Base-by-base conservation (phyloP, 108 stramenopile species). In the Parietichytrium sp. region DNA sequence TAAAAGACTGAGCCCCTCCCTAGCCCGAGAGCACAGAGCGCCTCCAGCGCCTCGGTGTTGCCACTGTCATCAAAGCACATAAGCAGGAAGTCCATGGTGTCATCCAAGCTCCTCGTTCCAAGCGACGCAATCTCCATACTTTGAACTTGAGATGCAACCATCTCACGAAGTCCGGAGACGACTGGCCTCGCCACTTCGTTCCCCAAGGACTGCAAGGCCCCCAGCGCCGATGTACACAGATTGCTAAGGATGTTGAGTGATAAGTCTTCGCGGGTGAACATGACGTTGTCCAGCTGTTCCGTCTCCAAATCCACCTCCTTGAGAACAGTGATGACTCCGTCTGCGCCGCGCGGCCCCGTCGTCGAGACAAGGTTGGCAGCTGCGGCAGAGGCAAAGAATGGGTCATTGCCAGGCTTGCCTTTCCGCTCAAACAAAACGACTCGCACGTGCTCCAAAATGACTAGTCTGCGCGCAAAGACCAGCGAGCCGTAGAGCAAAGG, bases 401-500 rank as follows among this genome's bases (percentile, higher is more conserved):
- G 38, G 25, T 72, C 61, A 12, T 31, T 36, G 61, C 61, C 61
- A 1, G 61, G 61, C 2, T 42, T 33, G 8, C 10, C 23, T 25
- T 72, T 72, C 6, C 61, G 61, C 1, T 72, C 61, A 2, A 72
- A 42, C 10, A 72, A 42, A 16, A 72, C 61, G 20, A 20, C 20
- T 6, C 61, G 29, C 38, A 72, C 61, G 42, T 72, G 61, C 20
- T 72, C 61, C 10, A 72, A 42, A 6, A 72, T 42, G 0, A 72
- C 20, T n/a, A 72, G 61, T 10, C 61, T 33, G 33, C 61, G 61
- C 23, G 38, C 38, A 72, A 72, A 72, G 61, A 72, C 38, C 0
- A 72, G 61, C 12, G 33, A n/a, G 13, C 23, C 61, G 61, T 72
- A 72, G n/a, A 72, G 61, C 0, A 45, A 72, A 47, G 61, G 61